Percentiles rank a stretch among this genome's conserved stretches.
These are phyloP conservation scores for Russula virescens DNA, from an alignment of 768 basidiomycete species.

Conservation along the genomic window DNA sequence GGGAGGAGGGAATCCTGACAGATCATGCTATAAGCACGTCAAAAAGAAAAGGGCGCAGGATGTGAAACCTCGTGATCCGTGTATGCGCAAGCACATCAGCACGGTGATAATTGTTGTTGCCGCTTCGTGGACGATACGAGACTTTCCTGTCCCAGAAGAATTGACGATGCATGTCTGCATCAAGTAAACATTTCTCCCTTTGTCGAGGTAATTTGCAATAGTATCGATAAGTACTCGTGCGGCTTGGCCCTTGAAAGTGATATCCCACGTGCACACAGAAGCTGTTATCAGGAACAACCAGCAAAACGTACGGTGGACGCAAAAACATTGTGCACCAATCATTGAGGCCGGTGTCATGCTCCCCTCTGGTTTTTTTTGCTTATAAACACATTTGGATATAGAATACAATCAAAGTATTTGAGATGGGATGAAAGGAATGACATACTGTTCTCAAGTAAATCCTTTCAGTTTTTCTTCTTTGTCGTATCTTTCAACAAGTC, in stretches of 20 bases:
- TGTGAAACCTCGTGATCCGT: neutral
- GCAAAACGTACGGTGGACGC: too few species aligned
- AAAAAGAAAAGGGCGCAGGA: neutral
- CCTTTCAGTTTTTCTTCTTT: too few species aligned
- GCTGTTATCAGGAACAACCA: neutral
- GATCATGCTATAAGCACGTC: neutral
- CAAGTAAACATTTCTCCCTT: neutral
- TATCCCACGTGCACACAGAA: neutral
- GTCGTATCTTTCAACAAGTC: too few species aligned
- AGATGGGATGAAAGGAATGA: too few species aligned
- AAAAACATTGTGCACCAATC: too few species aligned
- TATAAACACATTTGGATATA: too few species aligned
- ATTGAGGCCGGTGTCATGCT: too few species aligned
- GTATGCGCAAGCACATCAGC: constrained; percentile 1
- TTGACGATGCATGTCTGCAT: neutral
- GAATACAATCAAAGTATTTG: too few species aligned
- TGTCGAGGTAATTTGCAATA: neutral
- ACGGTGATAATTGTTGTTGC: neutral
- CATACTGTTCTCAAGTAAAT: too few species aligned
- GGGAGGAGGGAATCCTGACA: too few species aligned
- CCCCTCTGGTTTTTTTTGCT: too few species aligned
- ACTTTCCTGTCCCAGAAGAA: constrained; percentile 10
- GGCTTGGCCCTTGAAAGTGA: neutral
- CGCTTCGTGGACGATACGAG: neutral
- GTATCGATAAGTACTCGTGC: neutral